phyloP scores from a whole-genome alignment of 371 early-diverging fungal species.

The Thermomucor indicae-seudaticae region DNA sequence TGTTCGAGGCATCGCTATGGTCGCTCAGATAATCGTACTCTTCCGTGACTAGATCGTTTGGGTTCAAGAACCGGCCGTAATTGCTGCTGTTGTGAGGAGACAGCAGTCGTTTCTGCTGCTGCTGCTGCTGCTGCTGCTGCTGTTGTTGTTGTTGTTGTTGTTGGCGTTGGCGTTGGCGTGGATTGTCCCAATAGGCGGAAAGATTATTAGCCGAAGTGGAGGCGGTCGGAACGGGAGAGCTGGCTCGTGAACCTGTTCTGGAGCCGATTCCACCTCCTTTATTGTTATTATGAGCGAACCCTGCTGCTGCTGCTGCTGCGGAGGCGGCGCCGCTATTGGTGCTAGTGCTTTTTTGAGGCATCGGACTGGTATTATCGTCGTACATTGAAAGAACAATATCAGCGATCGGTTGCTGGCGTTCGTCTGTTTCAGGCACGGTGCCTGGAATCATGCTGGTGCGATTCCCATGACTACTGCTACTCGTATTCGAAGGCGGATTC shows the following conservation, averaged over 20 bases:
- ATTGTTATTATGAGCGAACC: too few species aligned
- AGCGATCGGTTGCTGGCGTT: slow-evolving; percentile 29
- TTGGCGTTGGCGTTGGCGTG: background rate
- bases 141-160: slow-evolving; percentile 4
- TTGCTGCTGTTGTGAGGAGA: background rate
- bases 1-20: slow-evolving; percentile 54
- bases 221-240: slow-evolving; percentile 23
- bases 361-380: slow-evolving; percentile 23
- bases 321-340: too few species aligned
- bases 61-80: slow-evolving; percentile 36
- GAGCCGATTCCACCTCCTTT: too few species aligned
- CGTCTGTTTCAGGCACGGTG: slow-evolving; percentile 55
- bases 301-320: too few species aligned
- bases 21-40: slow-evolving; percentile 56
- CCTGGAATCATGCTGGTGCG: slow-evolving; percentile 41
- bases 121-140: slow-evolving; percentile 1
- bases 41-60: slow-evolving; percentile 25
- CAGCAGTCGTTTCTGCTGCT: slow-evolving; percentile 1
- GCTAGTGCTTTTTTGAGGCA: slow-evolving; percentile 11
- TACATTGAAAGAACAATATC: slow-evolving; percentile 54
- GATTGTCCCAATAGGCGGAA: slow-evolving; percentile 5
- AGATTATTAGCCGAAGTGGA: slow-evolving; percentile 19
- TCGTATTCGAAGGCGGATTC: too few species aligned
- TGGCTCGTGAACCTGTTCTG: slow-evolving; percentile 6
- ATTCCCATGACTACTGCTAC: background rate